Evolutionary conservation across 129 eudicot genomes (phyloP).

Genomic region (Artemisia tridentata): DNA sequence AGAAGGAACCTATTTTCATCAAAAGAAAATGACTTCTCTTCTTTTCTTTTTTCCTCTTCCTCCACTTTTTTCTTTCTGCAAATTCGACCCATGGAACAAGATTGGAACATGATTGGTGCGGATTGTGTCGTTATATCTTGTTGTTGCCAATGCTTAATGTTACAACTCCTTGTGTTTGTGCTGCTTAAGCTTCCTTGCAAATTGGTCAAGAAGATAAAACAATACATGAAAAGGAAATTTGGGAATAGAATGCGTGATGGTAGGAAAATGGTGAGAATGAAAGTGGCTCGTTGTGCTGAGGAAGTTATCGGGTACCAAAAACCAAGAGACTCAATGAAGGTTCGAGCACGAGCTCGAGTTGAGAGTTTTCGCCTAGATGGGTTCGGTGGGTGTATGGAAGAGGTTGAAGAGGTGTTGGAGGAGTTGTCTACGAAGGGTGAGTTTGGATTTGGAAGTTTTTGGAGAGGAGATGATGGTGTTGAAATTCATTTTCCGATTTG

Average conservation of each 20-base stretch:
- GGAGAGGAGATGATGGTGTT: slow-evolving; percentile 55
- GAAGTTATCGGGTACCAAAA: slow-evolving; percentile 31
- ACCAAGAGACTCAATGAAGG: slow-evolving; percentile 23
- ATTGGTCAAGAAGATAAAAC: slow-evolving; percentile 41
- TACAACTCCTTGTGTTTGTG: slow-evolving; percentile 56
- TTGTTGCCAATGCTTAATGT: slow-evolving; percentile 86
- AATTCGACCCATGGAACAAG: slow-evolving; percentile 61
- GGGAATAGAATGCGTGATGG: slow-evolving; percentile 30
- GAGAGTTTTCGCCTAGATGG: slow-evolving; percentile 32
- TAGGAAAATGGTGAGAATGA: slow-evolving; percentile 26
- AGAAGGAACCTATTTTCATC: slow-evolving; percentile 49
- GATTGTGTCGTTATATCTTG: slow-evolving; percentile 85
- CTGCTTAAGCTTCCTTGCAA: slow-evolving; percentile 65
- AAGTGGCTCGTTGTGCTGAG: slow-evolving; percentile 30
- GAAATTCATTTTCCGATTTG: slow-evolving; percentile 31
- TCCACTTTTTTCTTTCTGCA: slow-evolving; percentile 11
- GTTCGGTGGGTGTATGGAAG: slow-evolving; percentile 50
- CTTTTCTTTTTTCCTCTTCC: slow-evolving; percentile 12
- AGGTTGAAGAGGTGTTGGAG: slow-evolving; percentile 66
- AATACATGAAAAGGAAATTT: slow-evolving; percentile 50
- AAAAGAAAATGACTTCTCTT: slow-evolving; percentile 41
- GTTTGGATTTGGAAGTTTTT: slow-evolving; percentile 91
- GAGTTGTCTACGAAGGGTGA: slow-evolving; percentile 64
- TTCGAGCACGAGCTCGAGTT: slow-evolving; percentile 22
- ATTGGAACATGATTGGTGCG: slow-evolving; percentile 55